These are phyloP conservation scores for Metrosideros polymorpha DNA, from an alignment of 441 rosid species.

Conservation along the genomic window DNA sequence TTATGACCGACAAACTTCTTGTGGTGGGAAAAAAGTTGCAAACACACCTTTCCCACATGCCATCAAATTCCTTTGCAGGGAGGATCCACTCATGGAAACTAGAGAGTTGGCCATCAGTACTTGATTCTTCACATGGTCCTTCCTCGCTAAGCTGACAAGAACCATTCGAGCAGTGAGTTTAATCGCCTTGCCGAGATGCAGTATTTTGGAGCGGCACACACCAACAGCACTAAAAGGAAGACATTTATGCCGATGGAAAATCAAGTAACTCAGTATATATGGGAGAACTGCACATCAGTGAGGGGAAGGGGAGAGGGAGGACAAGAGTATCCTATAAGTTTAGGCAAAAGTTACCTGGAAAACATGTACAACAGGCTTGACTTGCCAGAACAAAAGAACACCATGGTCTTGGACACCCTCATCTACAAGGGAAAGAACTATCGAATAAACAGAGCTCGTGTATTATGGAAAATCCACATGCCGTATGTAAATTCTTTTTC, in stretches of 20 bases:
- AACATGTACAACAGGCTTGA: constrained; percentile 79
- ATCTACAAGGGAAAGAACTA: constrained; percentile 25
- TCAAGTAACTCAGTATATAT: background rate
- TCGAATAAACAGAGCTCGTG: background rate
- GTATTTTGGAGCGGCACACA: background rate
- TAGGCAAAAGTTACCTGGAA: constrained; percentile 58
- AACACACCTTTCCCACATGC: constrained; percentile 97
- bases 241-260: background rate
- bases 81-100: constrained; percentile 96
- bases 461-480: background rate
- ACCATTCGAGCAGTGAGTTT: background rate
- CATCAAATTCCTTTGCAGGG: constrained; percentile 98
- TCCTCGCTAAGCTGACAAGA: constrained; percentile 75
- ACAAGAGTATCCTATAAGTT: background rate
- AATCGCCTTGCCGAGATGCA: background rate
- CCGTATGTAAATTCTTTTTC: background rate
- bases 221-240: background rate
- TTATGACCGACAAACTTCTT: background rate
- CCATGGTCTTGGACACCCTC: constrained; percentile 73
- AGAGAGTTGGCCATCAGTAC: constrained; percentile 74
- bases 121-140: constrained; percentile 87
- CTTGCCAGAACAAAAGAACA: constrained; percentile 96
- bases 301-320: background rate
- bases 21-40: background rate
- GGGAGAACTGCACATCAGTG: background rate